phyloP scores from a whole-genome alignment of 2,329 filamentous ascomycete species.

The Mycosphaerella arachidis region DNA sequence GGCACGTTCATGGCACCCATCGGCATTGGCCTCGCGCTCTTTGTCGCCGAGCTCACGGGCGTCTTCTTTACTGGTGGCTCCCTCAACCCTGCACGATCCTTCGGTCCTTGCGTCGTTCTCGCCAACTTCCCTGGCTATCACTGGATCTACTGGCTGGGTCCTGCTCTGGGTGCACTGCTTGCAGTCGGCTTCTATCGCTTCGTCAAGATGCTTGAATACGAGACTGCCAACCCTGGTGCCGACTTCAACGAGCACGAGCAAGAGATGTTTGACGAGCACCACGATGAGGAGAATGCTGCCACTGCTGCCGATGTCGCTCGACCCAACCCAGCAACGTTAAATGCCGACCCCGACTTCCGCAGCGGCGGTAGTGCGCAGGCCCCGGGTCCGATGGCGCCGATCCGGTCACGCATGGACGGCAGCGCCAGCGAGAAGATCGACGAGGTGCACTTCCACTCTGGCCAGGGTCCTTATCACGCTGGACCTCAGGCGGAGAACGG shows the following conservation, averaged over 20 bases:
- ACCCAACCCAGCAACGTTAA: not conserved
- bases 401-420: not conserved
- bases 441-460: constrained; percentile 1
- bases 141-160: constrained; percentile 52
- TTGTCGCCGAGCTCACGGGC: constrained; percentile 44
- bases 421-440: constrained; percentile 4
- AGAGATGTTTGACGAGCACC: constrained; percentile 29
- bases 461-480: not conserved
- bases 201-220: constrained; percentile 48
- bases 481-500: constrained; percentile 1
- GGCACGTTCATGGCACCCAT: constrained; percentile 39
- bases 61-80: constrained; percentile 41
- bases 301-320: not conserved
- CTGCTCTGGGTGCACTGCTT: constrained; percentile 42
- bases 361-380: not conserved
- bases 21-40: constrained; percentile 40
- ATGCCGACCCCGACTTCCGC: not conserved
- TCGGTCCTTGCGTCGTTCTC: constrained; percentile 46
- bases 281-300: constrained; percentile 35
- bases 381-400: not conserved
- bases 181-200: constrained; percentile 48
- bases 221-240: constrained; percentile 47
- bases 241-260: constrained; percentile 44
- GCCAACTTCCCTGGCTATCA: constrained; percentile 42
- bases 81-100: constrained; percentile 47